Evolutionary conservation across 2,329 filamentous ascomycete genomes (phyloP).

Genomic region (Penicillium sp.): DNA sequence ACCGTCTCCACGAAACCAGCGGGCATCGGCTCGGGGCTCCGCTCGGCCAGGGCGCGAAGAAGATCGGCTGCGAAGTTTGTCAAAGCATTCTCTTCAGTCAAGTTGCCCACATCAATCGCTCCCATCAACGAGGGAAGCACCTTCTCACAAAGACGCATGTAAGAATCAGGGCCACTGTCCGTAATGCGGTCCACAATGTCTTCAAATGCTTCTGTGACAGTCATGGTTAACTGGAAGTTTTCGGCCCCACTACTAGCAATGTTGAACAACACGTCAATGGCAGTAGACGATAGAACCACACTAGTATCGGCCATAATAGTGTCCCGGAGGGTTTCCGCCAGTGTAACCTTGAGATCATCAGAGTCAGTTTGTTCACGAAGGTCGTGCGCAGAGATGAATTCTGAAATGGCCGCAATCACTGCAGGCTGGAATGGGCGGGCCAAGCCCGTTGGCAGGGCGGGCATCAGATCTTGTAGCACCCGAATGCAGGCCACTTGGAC

Average conservation of each 20-base stretch:
- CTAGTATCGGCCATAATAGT: conserved; percentile 70
- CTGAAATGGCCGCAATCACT: conserved; percentile 53
- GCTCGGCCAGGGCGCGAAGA: conserved; percentile 68
- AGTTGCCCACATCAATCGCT: conserved; percentile 76
- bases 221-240: conserved; percentile 82
- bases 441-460: conserved; percentile 43
- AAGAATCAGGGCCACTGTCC: conserved; percentile 57
- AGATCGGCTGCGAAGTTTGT: conserved; percentile 81
- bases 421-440: conserved; percentile 52
- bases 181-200: conserved; percentile 66
- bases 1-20: conserved; percentile 74
- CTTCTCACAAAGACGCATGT: conserved; percentile 70
- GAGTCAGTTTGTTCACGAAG: conserved; percentile 74
- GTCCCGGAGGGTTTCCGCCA: conserved; percentile 76
- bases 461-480: conserved; percentile 62
- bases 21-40: conserved; percentile 76
- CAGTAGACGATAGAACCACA: conserved; percentile 62
- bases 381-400: conserved; percentile 72
- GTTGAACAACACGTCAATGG: conserved; percentile 73
- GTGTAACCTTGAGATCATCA: conserved; percentile 81
- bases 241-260: conserved; percentile 78
- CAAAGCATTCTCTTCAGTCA: conserved; percentile 70
- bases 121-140: conserved; percentile 79
- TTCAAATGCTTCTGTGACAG: conserved; percentile 85
- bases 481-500: conserved; percentile 89